phyloP scores from a whole-genome alignment of 1,284 basidiomycete species.

The Puccinia coronata region DNA sequence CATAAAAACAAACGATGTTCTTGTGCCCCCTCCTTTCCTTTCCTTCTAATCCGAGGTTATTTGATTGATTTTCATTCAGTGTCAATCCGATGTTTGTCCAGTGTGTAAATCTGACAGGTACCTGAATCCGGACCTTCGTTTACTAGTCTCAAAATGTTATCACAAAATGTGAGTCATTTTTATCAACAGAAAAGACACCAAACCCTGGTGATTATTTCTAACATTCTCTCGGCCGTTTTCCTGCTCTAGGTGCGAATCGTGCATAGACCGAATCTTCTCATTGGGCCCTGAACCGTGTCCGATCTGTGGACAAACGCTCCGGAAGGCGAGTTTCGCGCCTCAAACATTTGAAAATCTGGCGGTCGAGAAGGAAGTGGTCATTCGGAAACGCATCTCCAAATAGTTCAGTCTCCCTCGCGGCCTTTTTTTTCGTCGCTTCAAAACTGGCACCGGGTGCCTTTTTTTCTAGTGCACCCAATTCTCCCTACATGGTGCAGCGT shows the following conservation, averaged over 20 bases:
- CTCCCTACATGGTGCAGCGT: not conserved
- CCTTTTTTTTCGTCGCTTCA: too few species aligned
- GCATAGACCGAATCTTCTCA: conserved; percentile 94
- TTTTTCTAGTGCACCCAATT: not conserved
- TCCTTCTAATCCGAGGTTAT: not conserved
- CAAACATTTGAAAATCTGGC: conserved; percentile 96
- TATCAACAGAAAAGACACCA: not conserved
- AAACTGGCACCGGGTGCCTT: conserved; percentile 1
- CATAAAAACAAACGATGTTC: too few species aligned
- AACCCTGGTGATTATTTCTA: conserved; percentile 26
- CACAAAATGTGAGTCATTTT: conserved; percentile 80
- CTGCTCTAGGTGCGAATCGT: conserved; percentile 83
- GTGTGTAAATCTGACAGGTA: conserved; percentile 96
- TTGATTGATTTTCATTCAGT: conserved; percentile 63
- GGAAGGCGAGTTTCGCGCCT: conserved; percentile 89
- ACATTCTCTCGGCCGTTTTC: not conserved
- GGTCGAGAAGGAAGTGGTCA: conserved; percentile 93
- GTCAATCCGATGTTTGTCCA: conserved; percentile 91
- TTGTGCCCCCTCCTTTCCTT: not conserved
- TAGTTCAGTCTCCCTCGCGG: too few species aligned
- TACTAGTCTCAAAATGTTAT: conserved; percentile 92
- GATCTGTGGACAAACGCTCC: conserved; percentile 80
- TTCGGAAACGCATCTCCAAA: conserved; percentile 81
- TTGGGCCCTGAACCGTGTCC: conserved; percentile 96
- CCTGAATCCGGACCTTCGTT: conserved; percentile 86